These are phyloP conservation scores for Neurospora sp. DNA, from an alignment of 2,329 filamentous ascomycete species.

Conservation along the genomic window DNA sequence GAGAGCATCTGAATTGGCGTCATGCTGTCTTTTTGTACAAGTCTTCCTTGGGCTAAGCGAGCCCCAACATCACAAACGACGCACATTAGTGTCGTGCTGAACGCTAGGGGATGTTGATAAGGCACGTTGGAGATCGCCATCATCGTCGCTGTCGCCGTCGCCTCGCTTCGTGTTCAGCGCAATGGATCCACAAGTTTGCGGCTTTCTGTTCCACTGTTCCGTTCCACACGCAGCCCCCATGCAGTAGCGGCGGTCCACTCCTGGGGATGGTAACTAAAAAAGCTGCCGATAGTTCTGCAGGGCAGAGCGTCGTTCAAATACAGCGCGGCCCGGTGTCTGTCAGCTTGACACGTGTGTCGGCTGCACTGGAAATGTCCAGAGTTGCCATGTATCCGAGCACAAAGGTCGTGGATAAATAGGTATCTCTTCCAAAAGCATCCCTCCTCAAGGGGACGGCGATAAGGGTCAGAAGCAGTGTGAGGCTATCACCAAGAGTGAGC, in stretches of 20 bases:
- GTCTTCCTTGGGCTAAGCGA: background rate
- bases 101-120: background rate
- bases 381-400: background rate
- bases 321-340: conserved; percentile 5
- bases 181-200: background rate
- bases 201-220: background rate
- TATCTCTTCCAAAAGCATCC: background rate
- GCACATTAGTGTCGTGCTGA: background rate
- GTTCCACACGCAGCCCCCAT: background rate
- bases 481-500: background rate
- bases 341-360: conserved; percentile 18
- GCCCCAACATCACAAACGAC: background rate
- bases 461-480: background rate
- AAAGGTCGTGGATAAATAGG: background rate
- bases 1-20: conserved; percentile 2
- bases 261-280: background rate
- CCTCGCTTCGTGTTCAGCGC: background rate
- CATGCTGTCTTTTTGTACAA: background rate
- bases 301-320: conserved; percentile 2
- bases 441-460: background rate
- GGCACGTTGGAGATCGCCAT: background rate
- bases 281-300: conserved; percentile 1
- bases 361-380: background rate
- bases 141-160: background rate
- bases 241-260: background rate